Percentiles rank a stretch among this genome's conserved stretches.
These are phyloP conservation scores for Turnera subulata DNA, from an alignment of 345 rosid genomes.

Conservation along the genomic window DNA sequence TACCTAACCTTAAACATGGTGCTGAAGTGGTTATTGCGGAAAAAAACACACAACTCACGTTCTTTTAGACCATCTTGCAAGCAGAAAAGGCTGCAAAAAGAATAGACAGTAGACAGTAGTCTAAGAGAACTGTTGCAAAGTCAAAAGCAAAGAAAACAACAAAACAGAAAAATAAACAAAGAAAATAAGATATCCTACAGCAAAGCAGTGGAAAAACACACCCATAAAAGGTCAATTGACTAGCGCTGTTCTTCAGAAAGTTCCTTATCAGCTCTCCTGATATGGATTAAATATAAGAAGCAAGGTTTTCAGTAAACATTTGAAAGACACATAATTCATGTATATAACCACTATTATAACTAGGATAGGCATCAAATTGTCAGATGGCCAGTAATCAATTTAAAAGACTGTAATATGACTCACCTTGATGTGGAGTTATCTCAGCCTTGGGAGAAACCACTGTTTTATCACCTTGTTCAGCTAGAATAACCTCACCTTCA, in stretches of 20 bases:
- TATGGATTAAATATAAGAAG: constrained; percentile 20
- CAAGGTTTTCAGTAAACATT: constrained; percentile 7
- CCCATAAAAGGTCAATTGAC: constrained; percentile 87
- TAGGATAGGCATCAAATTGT: not conserved
- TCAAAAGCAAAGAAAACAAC: not conserved
- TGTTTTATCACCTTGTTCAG: constrained; percentile 63
- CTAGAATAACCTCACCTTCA: constrained; percentile 95
- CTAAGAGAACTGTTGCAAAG: not conserved
- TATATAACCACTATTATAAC: not conserved
- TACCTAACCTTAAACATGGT: constrained; percentile 94
- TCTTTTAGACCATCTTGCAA: constrained; percentile 91
- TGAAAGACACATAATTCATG: constrained; percentile 1
- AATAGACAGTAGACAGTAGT: not conserved
- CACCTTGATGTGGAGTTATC: constrained; percentile 76
- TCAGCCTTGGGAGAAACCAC: constrained; percentile 43
- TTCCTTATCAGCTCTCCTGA: constrained; percentile 75
- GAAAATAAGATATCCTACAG: constrained; percentile 5
- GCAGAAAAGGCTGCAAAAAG: constrained; percentile 70
- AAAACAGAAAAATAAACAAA: not conserved
- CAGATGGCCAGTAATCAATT: not conserved
- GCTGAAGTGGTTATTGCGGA: constrained; percentile 97
- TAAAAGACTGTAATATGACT: constrained; percentile 9
- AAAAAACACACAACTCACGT: constrained; percentile 91
- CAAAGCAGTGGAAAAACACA: constrained; percentile 32
- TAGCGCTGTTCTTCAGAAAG: constrained; percentile 82